These are phyloP conservation scores for Candida sp. DNA, from an alignment of 1,139 yeast species.

Conservation along the genomic window DNA sequence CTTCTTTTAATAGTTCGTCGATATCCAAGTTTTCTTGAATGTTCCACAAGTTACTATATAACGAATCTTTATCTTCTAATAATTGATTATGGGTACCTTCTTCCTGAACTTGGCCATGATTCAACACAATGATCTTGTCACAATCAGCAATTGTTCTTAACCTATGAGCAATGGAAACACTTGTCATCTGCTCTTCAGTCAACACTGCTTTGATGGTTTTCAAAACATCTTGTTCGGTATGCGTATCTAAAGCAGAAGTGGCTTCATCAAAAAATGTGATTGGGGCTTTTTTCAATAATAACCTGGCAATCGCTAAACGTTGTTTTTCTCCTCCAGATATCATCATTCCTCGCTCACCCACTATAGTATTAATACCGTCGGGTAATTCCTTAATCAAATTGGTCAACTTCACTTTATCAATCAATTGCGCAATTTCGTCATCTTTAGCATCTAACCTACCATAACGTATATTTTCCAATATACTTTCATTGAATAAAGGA, in stretches of 20 bases:
- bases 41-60: conserved; percentile 82
- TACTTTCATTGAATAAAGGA: conserved; percentile 90
- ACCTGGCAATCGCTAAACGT: conserved; percentile 88
- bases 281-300: conserved; percentile 78
- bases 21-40: conserved; percentile 81
- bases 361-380: conserved; percentile 78
- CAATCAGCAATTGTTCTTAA: conserved; percentile 92
- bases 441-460: conserved; percentile 77
- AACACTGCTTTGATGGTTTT: conserved; percentile 67
- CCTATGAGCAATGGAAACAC: conserved; percentile 91
- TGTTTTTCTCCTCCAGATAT: conserved; percentile 99
- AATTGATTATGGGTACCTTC: conserved; percentile 78
- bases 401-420: conserved; percentile 68
- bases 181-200: conserved; percentile 58
- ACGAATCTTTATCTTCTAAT: conserved; percentile 48
- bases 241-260: conserved; percentile 94
- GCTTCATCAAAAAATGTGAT: conserved; percentile 97
- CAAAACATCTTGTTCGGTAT: conserved; percentile 84
- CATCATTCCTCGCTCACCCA: conserved; percentile 99
- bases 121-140: conserved; percentile 86
- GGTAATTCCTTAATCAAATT: conserved; percentile 69
- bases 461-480: conserved; percentile 81
- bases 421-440: conserved; percentile 64
- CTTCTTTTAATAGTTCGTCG: conserved; percentile 26
- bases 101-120: conserved; percentile 77